phyloP scores from a whole-genome alignment of 768 basidiomycete genomes.

The Daedaleopsis nitida region DNA sequence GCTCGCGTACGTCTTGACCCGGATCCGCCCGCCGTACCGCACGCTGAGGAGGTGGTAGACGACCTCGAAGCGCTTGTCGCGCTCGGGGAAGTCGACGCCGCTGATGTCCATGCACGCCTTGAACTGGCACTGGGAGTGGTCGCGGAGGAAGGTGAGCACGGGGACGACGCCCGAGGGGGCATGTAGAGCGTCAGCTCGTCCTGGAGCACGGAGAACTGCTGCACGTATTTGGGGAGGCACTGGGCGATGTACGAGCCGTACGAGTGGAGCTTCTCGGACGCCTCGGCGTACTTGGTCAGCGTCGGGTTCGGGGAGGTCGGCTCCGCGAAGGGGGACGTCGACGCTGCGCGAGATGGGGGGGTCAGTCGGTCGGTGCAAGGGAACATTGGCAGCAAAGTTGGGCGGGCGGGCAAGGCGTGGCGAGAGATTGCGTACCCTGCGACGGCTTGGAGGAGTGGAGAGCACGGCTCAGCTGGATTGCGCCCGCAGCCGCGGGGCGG shows the following conservation, averaged over 20 bases:
- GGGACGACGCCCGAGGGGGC: conserved; percentile 81
- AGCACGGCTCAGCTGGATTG: conserved; percentile 34
- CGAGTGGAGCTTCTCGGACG: conserved; percentile 79
- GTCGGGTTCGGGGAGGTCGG: conserved; percentile 88
- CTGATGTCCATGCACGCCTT: conserved; percentile 92
- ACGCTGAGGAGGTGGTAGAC: conserved; percentile 94
- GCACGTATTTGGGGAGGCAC: conserved; percentile 94
- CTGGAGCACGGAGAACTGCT: conserved; percentile 96
- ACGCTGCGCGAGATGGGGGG: conserved; percentile 41
- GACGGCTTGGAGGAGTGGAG: conserved; percentile 42
- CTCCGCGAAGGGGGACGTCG: conserved; percentile 83
- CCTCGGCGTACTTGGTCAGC: conserved; percentile 65
- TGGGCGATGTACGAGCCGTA: conserved; percentile 94
- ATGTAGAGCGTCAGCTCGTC: conserved; percentile 93
- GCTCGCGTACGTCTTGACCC: conserved; percentile 96
- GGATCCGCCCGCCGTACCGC: conserved; percentile 75
- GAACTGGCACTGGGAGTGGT: conserved; percentile 95
- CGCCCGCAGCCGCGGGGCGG: conserved; percentile 34
- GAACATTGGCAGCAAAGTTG: not conserved
- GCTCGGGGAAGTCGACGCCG: conserved; percentile 93
- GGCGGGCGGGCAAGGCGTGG: not conserved
- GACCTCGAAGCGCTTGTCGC: conserved; percentile 92
- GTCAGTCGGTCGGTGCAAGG: conserved; percentile 12
- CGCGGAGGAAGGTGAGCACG: conserved; percentile 88
- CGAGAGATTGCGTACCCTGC: conserved; percentile 44